phyloP scores from a whole-genome alignment of 2,329 filamentous ascomycete genomes.

The Arthrobotrys iridis region DNA sequence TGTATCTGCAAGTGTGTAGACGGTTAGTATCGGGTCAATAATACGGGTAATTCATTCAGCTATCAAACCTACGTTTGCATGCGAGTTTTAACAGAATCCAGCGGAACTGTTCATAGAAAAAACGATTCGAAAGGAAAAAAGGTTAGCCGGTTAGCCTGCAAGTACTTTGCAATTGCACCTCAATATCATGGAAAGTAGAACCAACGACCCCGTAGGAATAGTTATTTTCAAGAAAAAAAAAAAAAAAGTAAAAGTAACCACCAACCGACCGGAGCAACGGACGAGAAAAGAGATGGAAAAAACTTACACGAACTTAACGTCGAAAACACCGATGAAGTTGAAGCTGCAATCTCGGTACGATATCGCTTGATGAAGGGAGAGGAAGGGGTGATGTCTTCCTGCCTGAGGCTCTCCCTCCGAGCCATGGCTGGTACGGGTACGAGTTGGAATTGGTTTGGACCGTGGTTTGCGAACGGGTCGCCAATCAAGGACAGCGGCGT shows the following conservation, averaged over 20 bases:
- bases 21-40: slow-evolving; percentile 55
- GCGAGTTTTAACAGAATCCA: slow-evolving; percentile 88
- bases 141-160: slow-evolving; percentile 2
- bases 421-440: slow-evolving; percentile 46
- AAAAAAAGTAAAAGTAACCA: too few species aligned
- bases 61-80: slow-evolving; percentile 73
- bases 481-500: slow-evolving; percentile 49
- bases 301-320: slow-evolving; percentile 53
- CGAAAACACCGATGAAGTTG: slow-evolving; percentile 50
- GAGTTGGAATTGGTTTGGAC: slow-evolving; percentile 38
- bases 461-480: slow-evolving; percentile 53
- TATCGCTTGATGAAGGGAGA: slow-evolving; percentile 75
- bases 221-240: too few species aligned
- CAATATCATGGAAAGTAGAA: too few species aligned
- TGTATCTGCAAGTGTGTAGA: slow-evolving; percentile 65
- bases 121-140: background rate
- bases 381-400: slow-evolving; percentile 45
- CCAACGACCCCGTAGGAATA: too few species aligned
- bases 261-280: background rate
- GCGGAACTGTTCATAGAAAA: slow-evolving; percentile 67
- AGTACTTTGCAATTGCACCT: too few species aligned
- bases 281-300: background rate
- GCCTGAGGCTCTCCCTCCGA: slow-evolving; percentile 49
- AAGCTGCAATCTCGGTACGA: slow-evolving; percentile 79
- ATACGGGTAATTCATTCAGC: background rate